Base-by-base conservation (phyloP, 2,329 filamentous ascomycete genomes). In the Claviceps sp. region DNA sequence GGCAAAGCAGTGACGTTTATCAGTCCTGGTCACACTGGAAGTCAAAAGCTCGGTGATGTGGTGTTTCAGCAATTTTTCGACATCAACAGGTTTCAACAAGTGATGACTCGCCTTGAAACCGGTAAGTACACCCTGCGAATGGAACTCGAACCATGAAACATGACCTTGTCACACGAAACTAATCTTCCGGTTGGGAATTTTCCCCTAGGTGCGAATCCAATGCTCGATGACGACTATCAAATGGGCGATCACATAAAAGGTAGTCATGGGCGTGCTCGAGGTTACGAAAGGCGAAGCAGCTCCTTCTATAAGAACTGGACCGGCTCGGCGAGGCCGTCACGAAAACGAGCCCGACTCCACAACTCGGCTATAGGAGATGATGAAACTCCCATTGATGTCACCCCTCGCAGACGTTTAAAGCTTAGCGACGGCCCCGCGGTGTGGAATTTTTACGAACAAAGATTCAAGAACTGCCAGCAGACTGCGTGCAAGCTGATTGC, bases 401-500 rank as follows among this genome's bases (percentile, higher is more conserved):
- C 68, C 2, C 61, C 69, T 0, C 74, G 69, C 50, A 71, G 64
- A 46, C 64, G 68, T 1, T 70, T 85, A 44, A 69, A 66, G 42
- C 75, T 85, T 46, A 72, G 75, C 19, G 74, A 84, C 54, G 63
- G 70, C 1, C 65, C 73, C 2, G 74, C 74, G 1, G 70, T 85
- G 1, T 76, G 75, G 67, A 70, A 70, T 8, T 82, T 83, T 56
- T 84, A 85, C 57, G 71, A 77, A 47, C 72, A 75, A 42, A 70
- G 80, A 1, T 81, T 88, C 61, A 79, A 77, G 56, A 76, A 77
- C 53, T 77, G 84, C 58, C 84, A 89, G 59, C 85, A 89, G 59
- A 76, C 80, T 1, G 78, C 81, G 6, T 84, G 82, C 67, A 89
- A 89, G 65, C 69, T 82, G 26, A 81, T 89, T 50, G 81, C 81